phyloP scores from a whole-genome alignment of 768 basidiomycete species.

The Suillus variegatus region DNA sequence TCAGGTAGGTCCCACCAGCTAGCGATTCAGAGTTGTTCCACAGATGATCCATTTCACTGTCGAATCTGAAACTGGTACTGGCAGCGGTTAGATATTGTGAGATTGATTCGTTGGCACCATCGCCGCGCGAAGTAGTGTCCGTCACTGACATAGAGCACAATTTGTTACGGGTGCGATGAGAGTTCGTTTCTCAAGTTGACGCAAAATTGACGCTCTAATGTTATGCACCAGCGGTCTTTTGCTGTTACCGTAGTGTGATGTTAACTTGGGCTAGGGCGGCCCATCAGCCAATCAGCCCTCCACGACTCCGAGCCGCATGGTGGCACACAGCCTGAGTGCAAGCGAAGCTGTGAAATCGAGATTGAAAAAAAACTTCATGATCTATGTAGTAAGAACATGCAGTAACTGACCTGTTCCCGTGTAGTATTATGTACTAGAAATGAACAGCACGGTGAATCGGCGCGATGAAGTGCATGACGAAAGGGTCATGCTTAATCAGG shows the following conservation, averaged over 20 bases:
- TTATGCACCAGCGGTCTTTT: background rate
- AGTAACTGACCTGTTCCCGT: too few species aligned
- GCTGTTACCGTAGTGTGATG: background rate
- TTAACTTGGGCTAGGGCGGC: too few species aligned
- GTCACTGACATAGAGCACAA: background rate
- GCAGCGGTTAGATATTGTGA: background rate
- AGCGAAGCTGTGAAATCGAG: background rate
- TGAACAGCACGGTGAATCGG: too few species aligned
- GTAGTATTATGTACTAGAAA: too few species aligned
- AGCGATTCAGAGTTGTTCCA: slow-evolving; percentile 8
- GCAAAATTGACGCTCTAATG: background rate
- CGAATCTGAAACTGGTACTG: slow-evolving; percentile 5
- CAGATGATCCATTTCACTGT: slow-evolving; percentile 10
- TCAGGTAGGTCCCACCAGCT: background rate
- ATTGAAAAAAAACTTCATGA: background rate
- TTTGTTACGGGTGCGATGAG: background rate
- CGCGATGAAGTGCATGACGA: too few species aligned
- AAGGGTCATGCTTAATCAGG: too few species aligned
- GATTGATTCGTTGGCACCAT: background rate
- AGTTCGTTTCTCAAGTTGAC: background rate
- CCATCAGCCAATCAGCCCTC: too few species aligned
- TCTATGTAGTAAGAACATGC: background rate
- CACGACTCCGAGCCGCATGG: background rate
- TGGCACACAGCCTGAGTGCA: background rate
- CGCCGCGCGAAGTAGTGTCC: background rate